Base-by-base conservation (phyloP, 2,329 filamentous ascomycete genomes). In the Didymella sp. region DNA sequence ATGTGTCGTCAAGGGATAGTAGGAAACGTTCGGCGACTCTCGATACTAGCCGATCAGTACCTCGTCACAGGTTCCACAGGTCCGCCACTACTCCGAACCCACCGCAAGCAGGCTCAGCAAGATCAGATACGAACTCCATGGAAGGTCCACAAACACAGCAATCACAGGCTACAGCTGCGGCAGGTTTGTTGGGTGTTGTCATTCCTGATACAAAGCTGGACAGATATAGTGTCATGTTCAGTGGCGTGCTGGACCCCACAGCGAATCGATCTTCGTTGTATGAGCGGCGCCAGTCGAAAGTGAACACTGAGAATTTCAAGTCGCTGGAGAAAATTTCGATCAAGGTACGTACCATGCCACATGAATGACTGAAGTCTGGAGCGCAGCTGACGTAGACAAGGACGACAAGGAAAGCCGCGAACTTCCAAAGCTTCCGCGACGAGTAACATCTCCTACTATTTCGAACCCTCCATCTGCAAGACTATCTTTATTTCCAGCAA, bases 141-240 rank as follows among this genome's bases (percentile, higher is more conserved):
- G 43, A 42, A 22, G 51, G n/a, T 22, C 43, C 37, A 27, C 45
- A 45, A 38, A 6, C n/a, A 25, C 31, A 45, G 3, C 40, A 31
- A 1, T 15, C 31, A 40, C 31, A 52, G 24, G 31, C 2, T 19
- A 17, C 31, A 30, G n/a, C 13, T 27, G 45, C 38, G n/a, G 52
- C 47, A 35, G 50, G 56, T 2, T 67, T 77, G 35, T 79, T 97
- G 19, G 83, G 92, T 66, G 84, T 97, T 15, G 86, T 93, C 49
- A 95, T 97, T 55, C 93, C 94, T 0, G 84, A 85, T 46, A 83
- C 90, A 52, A 86, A 89, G 60, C 82, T 98, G 82, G 94, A 97
- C 73, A 83, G 94, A 45, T 98, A 96, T 67, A 96, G 92, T 66
- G 85, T 97, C 63, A 97, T 97, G 93, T 97, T 98, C 71, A 87